Evolutionary conservation across 345 rosid species (phyloP).

Genomic region (Eucalyptus cloeziana): DNA sequence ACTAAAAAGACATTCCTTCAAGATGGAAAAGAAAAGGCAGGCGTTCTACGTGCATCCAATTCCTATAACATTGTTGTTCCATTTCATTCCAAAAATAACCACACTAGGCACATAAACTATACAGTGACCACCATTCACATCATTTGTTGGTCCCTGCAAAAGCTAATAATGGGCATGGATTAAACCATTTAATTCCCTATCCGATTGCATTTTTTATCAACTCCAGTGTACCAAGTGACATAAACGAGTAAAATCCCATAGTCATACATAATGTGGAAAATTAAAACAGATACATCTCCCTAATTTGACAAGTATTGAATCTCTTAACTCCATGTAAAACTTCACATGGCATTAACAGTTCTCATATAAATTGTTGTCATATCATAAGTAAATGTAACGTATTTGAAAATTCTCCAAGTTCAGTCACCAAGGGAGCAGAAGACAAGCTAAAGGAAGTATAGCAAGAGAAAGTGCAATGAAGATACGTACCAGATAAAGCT

Average conservation of each 20-base stretch:
- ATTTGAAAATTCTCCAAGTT: neutral
- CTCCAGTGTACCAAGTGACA: neutral
- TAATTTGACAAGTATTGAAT: neutral
- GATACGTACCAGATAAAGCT: slow-evolving; percentile 74
- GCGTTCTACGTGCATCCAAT: neutral
- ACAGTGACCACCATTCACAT: neutral
- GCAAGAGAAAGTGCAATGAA: neutral
- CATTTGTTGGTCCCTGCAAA: neutral
- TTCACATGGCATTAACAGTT: neutral
- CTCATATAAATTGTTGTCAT: neutral
- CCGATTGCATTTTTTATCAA: neutral
- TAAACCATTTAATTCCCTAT: neutral
- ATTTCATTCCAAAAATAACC: neutral
- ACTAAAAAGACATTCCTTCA: neutral
- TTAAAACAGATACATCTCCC: neutral
- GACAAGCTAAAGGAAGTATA: neutral
- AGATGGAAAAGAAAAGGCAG: neutral
- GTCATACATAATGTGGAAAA: neutral
- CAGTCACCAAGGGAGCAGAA: neutral
- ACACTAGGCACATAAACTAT: neutral
- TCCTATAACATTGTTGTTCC: neutral
- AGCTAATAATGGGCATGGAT: neutral
- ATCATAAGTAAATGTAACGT: neutral
- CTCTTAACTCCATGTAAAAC: neutral
- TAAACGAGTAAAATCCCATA: neutral